Evolutionary conservation across 768 basidiomycete species (phyloP), one percentile per base, ranked within the genome.

Genomic region (Pulveroboletus sp.): DNA sequence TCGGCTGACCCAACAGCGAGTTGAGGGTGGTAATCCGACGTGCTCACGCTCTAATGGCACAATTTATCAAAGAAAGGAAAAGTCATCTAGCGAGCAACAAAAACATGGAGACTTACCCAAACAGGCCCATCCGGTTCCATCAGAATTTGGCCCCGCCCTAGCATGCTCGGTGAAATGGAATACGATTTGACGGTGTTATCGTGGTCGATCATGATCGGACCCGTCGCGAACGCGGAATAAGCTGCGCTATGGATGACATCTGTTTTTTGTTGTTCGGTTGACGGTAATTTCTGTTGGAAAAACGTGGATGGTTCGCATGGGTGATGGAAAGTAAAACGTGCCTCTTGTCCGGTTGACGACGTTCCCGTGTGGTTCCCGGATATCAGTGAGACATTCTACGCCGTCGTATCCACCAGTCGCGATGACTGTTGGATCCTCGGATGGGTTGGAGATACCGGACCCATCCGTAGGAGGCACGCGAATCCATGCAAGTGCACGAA

Each of bases 21-120:
- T 63, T 93, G 89, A 6, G 92, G 84, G 59, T 97, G 95, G 60
- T 84, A 86, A 40, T 95, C 88, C 0, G 93, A 95, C 1, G 82
- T 74, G 48, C 76, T 72, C 26, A 93, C 66, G 48, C 76, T 80
- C 93, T 94, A 59, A 13, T 15, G 13, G 14, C 14, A 4, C 32
- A 4, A 4, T 26, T 8, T 7, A 38, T 51, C 41, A 40, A n/a
- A 35, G 14, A 13, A 28, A 8, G 6, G 27, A 21, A 11, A n/a
- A 27, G 10, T 1, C 6, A 6, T 13, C 18, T 15, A 18, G 9
- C 15, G 5, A 27, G n/a, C 5, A 35, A 10, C 9, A 6, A 13
- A 30, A 31, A 37, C n/a, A 44, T 8, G 1, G 17, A n/a, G 18
- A 70, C 81, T 18, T 55, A 93, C 93, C 91, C 89, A 92, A 50